These are phyloP conservation scores for Reutealis trisperma DNA, from an alignment of 345 rosid species.

Conservation along the genomic window DNA sequence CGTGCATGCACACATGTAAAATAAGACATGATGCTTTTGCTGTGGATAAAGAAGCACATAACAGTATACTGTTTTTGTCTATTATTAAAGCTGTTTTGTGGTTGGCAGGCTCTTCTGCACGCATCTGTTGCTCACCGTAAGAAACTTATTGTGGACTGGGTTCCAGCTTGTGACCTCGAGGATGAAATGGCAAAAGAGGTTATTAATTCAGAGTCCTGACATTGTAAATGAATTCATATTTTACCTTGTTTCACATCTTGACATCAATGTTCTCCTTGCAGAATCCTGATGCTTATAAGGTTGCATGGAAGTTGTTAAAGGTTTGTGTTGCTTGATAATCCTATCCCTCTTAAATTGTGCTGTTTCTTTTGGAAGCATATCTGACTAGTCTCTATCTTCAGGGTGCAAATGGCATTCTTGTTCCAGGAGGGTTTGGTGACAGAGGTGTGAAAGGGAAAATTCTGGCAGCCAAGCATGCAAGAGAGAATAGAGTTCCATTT, in stretches of 20 bases:
- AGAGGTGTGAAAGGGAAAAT: slow-evolving; percentile 97
- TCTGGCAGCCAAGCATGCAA: slow-evolving; percentile 88
- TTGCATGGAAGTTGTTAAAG: slow-evolving; percentile 88
- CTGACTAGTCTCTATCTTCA: slow-evolving; percentile 33
- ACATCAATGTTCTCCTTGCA: slow-evolving; percentile 30
- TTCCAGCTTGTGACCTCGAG: slow-evolving; percentile 96
- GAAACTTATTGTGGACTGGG: slow-evolving; percentile 89
- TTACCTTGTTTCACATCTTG: neutral
- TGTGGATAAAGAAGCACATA: neutral
- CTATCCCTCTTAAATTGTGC: neutral
- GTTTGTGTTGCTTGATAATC: slow-evolving; percentile 33
- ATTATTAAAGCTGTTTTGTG: neutral
- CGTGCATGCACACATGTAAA: neutral
- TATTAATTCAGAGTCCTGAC: neutral
- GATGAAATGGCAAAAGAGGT: slow-evolving; percentile 72
- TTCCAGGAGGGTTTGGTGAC: slow-evolving; percentile 99
- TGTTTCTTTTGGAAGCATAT: neutral
- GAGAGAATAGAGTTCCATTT: slow-evolving; percentile 84
- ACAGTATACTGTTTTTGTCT: neutral
- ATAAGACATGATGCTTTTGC: too few relatives aligned
- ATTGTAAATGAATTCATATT: neutral
- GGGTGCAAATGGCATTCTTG: slow-evolving; percentile 85
- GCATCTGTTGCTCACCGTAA: slow-evolving; percentile 78
- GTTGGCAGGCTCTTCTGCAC: slow-evolving; percentile 85
- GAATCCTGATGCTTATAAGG: slow-evolving; percentile 82